Evolutionary conservation across 2,329 filamentous ascomycete genomes (phyloP), one percentile per base, ranked within the genome.

Genomic region (Coniochaeta sp.): DNA sequence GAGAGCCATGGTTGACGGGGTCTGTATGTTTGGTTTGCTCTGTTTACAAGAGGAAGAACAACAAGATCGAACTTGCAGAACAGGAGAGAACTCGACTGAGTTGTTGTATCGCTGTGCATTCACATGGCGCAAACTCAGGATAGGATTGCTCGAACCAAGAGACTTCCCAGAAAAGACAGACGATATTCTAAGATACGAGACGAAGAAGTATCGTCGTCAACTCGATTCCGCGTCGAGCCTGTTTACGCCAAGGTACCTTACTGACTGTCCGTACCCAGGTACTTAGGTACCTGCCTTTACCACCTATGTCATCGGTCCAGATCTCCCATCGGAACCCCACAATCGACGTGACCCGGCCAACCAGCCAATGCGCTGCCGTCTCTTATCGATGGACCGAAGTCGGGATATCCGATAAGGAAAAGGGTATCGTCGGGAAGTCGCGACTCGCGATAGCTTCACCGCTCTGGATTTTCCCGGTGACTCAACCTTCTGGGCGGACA

Each of bases 1-100:
- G 50, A 73, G 67, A 59, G 70, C 61, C 73, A 77, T 76, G 58
- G 62, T 63, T 22, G 38, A 6, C n/a, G n/a, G n/a, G n/a, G n/a
- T n/a, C n/a, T n/a, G n/a, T n/a, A n/a, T n/a, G n/a, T n/a, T n/a
- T 33, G 16, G n/a, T 38, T n/a, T 28, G 22, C 4, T 52, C 3
- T 52, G 47, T 52, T 52, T 52, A 52, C 47, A 28, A 5, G 47
- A 31, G 14, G 22, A 36, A 11, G 22, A 28, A 6, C 44, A 28
- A 52, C 47, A 52, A 22, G 19, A 17, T 24, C 19, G 43, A 43
- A 31, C 28, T 9, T 31, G n/a, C n/a, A 31, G 28, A 6, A 31
- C 28, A 31, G 9, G 28, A 31, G 28, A 31, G 28, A 31, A 31
- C 28, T 31, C 28, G 28, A 31, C 28, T 31, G 28, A 31, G 28